Evolutionary conservation across 164 flowering plant genomes (phyloP).

Genomic region (Buxus sempervirens): DNA sequence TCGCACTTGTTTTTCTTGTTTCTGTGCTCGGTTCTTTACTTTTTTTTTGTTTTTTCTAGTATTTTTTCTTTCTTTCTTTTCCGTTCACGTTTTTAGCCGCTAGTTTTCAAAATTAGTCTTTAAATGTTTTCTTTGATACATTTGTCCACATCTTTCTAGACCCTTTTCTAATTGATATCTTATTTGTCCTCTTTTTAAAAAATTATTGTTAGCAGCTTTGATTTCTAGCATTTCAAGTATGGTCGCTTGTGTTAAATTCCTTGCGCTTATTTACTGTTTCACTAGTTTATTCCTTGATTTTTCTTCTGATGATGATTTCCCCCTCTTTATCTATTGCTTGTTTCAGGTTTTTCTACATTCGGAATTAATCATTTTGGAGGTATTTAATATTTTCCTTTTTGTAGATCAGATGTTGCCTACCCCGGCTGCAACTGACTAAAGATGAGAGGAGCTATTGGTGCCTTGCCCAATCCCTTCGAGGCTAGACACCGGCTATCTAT

Average conservation of each 20-base stretch:
- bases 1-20: no score
- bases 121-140: no score
- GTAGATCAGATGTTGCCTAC: slow-evolving; percentile 20
- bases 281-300: no score
- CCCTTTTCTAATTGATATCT: no score
- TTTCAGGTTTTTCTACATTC: neutral
- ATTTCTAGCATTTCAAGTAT: neutral
- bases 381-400: slow-evolving; percentile 3
- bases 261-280: neutral
- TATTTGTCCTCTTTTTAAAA: no score
- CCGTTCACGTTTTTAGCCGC: no score
- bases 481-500: slow-evolving; percentile 41
- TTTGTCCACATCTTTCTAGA: no score
- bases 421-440: slow-evolving; percentile 11
- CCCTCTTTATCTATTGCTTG: neutral
- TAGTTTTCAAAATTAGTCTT: no score
- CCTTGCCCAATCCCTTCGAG: slow-evolving; percentile 30
- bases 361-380: neutral
- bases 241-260: neutral
- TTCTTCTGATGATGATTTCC: neutral
- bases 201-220: neutral
- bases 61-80: no score
- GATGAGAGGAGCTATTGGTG: slow-evolving; percentile 35
- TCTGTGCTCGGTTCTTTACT: neutral
- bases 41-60: neutral